phyloP scores from a whole-genome alignment of 371 early-diverging fungal genomes.

The Nematocida major region DNA sequence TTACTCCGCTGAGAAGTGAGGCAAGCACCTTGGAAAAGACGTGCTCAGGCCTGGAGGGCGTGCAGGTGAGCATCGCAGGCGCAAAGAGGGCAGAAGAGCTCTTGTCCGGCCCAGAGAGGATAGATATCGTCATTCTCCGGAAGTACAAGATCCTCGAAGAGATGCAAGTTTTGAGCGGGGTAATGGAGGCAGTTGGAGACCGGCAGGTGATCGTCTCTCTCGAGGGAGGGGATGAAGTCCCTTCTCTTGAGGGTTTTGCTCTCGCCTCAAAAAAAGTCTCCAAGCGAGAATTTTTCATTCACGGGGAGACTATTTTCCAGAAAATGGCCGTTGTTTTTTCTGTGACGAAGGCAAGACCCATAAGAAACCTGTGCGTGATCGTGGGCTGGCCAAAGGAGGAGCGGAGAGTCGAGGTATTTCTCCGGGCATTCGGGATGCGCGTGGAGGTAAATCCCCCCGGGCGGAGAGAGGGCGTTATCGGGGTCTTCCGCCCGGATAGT shows the following conservation, averaged over 20 bases:
- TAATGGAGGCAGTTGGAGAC: neutral
- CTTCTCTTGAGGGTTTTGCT: neutral
- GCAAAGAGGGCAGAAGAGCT: too few species aligned
- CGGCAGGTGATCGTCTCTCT: neutral
- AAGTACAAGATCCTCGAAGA: too few species aligned
- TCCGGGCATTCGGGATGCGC: conserved; percentile 18
- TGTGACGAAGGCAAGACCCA: conserved; percentile 34
- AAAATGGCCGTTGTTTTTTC: conserved; percentile 35
- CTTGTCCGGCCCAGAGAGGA: too few species aligned
- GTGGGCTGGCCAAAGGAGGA: neutral
- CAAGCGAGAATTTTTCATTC: neutral
- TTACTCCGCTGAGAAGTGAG: conserved; percentile 23
- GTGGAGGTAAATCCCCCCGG: neutral
- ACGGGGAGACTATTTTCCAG: neutral
- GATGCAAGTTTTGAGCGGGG: neutral
- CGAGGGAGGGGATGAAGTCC: neutral
- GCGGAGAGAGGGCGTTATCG: conserved; percentile 10
- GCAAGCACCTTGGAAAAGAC: neutral
- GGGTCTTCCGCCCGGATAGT: conserved; percentile 3
- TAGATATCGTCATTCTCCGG: too few species aligned
- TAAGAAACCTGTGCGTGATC: conserved; percentile 10
- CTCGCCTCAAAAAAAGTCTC: neutral
- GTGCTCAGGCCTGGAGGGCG: neutral
- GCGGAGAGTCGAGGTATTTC: conserved; percentile 2
- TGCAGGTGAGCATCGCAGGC: neutral